Evolutionary conservation across 2,329 filamentous ascomycete genomes (phyloP), one percentile per base, ranked within the genome.

Genomic region (Sporothrix pseudoabietina): DNA sequence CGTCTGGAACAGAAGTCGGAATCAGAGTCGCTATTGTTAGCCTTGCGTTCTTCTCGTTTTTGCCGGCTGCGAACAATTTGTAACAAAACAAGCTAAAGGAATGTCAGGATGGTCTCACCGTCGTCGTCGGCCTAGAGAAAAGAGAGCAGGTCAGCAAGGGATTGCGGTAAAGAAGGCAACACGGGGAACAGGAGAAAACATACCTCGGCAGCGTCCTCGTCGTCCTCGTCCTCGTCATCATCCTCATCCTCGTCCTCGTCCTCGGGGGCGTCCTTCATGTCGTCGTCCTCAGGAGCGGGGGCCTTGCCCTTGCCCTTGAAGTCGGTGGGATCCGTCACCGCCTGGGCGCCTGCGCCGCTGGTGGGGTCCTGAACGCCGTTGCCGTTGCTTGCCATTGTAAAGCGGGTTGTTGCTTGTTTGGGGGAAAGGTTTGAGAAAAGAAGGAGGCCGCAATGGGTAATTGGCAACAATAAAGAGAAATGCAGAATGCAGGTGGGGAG

Each of bases 231-330:
- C 55, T 94, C 92, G 19, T 91, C 90, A 71, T 89, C 89, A 22
- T 93, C 91, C 0, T 93, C 88, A 32, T 91, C 91, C 77, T 93
- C 88, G 26, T 85, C 87, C 57, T 86, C 89, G 70, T 91, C 91
- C 71, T 94, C 91, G 30, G 90, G 89, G 80, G 87, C 86, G 79
- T 89, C 83, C 78, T 92, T 89, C 77, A 89, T 84, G 57, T 82
- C 82, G 70, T 82, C 80, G 75, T 87, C 83, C 77, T 84, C 82
- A 69, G 84, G 80, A 69, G 89, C 87, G 55, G 84, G 80, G 55
- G 88, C 90, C 87, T 97, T 97, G 85, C 94, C 94, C 87, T 97
- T 97, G 83, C 93, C 93, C 79, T 89, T 86, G 75, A 84, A 80
- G 71, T 78, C 78, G 68, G 73, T 72, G 61, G 75, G 75, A 52